Evolutionary conservation across 2,329 filamentous ascomycete species (phyloP), one percentile per base, ranked within the genome.

Genomic region (Colletotrichum chrysophilum): DNA sequence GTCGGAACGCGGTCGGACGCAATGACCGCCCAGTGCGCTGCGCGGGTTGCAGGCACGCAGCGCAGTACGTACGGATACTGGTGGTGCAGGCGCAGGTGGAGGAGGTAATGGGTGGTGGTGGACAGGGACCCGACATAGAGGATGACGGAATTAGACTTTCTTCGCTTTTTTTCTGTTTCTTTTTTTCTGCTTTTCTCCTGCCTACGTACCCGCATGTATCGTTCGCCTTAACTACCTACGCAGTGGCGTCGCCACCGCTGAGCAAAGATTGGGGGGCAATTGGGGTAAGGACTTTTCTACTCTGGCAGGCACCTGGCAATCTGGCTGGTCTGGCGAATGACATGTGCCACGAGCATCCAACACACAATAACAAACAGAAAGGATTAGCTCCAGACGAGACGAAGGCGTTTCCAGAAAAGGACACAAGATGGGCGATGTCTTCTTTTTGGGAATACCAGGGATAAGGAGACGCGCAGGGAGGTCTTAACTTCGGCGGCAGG

Each of bases 1-100:
- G n/a, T 28, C 30, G 73, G 69, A 36, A 72, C 62, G 26, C 56
- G 72, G 61, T 62, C 73, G 56, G 69, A 72, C 62, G 68, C 48
- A 56, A 32, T 38, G 28, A 56, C 55, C 21, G 52, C 66, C 48
- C 66, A 68, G 52, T 58, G 66, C 66, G 52, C 64, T 58, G 52
- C 66, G 52, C 64, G 52, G 28, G 64, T 61, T 60, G 62, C n/a
- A 38, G 60, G 48, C 38, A 52, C n/a, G 43, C n/a, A 52, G n/a
- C 7, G n/a, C 43, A 38, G n/a, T 21, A 13, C 6, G 38, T 48
- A 48, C 12, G 43, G 10, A 52, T 21, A 21, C n/a, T 52, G 10
- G 43, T 52, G 43, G 43, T 52, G 43, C 43, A 52, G 43, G 43
- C n/a, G n/a, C 43, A 52, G 43, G 34, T 64, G 30, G 18, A 48